These are phyloP conservation scores for Saksenaea vasiformis DNA, from an alignment of 371 early-diverging fungal genomes.

Conservation along the genomic window DNA sequence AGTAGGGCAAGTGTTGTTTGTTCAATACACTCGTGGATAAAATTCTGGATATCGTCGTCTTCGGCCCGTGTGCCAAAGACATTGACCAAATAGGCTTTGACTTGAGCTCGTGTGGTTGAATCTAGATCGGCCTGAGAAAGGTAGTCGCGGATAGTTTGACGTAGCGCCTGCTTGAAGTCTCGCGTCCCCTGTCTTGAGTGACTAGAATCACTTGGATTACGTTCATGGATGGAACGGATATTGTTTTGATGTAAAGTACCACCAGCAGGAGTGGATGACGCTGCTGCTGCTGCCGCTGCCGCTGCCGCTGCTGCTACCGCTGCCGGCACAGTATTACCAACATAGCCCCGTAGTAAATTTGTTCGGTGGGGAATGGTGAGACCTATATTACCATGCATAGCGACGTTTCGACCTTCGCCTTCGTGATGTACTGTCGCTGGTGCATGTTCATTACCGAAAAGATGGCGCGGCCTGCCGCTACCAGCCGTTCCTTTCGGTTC, in stretches of 20 bases:
- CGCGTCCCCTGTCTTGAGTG: constrained; percentile 3
- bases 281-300: background rate
- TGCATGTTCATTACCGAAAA: background rate
- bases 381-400: constrained; percentile 26
- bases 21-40: constrained; percentile 30
- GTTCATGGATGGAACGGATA: background rate
- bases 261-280: no score
- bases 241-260: background rate
- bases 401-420: constrained; percentile 25
- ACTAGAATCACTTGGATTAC: background rate
- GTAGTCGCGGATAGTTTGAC: constrained; percentile 25
- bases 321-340: background rate
- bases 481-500: background rate
- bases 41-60: constrained; percentile 20
- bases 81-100: constrained; percentile 30
- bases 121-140: constrained; percentile 32
- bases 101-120: constrained; percentile 36
- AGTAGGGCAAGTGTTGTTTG: constrained; percentile 27
- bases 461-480: constrained; percentile 3
- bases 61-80: constrained; percentile 25
- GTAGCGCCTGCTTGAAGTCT: constrained; percentile 6
- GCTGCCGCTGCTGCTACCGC: background rate
- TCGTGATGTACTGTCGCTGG: constrained; percentile 4
- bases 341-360: background rate
- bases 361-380: constrained; percentile 24